These are phyloP conservation scores for Calonectria hawksworthii DNA, from an alignment of 2,329 filamentous ascomycete genomes.

Conservation along the genomic window DNA sequence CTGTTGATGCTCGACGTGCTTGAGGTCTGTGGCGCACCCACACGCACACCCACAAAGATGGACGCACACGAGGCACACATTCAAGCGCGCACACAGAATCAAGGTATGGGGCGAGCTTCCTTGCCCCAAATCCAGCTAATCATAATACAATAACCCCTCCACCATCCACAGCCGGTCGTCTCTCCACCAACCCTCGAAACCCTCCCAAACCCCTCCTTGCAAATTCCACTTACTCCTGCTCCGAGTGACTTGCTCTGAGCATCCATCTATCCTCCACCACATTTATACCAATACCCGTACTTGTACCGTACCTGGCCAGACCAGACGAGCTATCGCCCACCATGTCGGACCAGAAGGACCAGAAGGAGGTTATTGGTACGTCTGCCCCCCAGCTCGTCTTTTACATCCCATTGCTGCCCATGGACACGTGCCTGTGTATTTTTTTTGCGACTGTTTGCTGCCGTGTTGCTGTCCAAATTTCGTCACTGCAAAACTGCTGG, in stretches of 20 bases:
- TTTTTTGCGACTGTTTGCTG: conserved; percentile 3
- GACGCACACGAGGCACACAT: conserved; percentile 37
- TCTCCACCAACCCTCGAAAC: conserved; percentile 41
- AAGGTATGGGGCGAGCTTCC: conserved; percentile 26
- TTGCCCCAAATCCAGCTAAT: conserved; percentile 29
- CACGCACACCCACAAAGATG: conserved; percentile 20
- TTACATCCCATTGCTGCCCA: background rate
- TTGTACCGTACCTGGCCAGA: conserved; percentile 2
- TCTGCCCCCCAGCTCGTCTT: conserved; percentile 25
- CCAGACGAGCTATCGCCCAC: conserved; percentile 48
- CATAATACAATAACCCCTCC: conserved; percentile 29
- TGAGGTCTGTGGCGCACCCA: conserved; percentile 24
- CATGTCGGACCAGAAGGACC: conserved; percentile 62
- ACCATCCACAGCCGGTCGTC: conserved; percentile 22
- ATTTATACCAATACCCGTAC: conserved; percentile 18
- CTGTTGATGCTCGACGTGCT: conserved; percentile 14
- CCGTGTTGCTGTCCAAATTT: conserved; percentile 14
- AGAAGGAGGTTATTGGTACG: conserved; percentile 53
- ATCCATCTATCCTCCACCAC: conserved; percentile 37
- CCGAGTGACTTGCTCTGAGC: conserved; percentile 42
- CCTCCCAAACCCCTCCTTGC: conserved; percentile 44
- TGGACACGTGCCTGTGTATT: conserved; percentile 11
- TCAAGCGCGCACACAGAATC: conserved; percentile 29
- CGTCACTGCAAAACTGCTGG: conserved; percentile 21
- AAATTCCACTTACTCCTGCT: conserved; percentile 39